Base-by-base conservation (phyloP, 352 stramenopile species). In the Thalassiosira exigua region DNA sequence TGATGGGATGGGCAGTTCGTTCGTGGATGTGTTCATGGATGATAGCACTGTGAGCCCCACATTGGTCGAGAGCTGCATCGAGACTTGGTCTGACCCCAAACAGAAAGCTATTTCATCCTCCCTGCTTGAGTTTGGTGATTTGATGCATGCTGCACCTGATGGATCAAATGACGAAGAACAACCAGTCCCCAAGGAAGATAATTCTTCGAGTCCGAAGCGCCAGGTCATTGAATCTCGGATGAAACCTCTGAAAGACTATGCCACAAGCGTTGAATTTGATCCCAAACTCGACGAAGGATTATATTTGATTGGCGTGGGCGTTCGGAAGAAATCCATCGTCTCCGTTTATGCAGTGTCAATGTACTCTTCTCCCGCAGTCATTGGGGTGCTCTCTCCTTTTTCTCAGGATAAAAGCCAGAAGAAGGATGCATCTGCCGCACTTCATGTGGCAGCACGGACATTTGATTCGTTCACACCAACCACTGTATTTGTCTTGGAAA, bases 401-500 rank as follows among this genome's bases (percentile, higher is more conserved):
- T n/a, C n/a, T n/a, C 26, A 69, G 27, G 32, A 41, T 36, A 5
- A 22, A 39, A 32, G 52, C 53, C 26, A 88, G 73, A 62, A 54
- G 21, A 54, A 89, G 82, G 64, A 65, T 27, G 74, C 84, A 12
- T 52, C 79, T 39, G 26, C 54, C 14, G 51, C 75, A 41, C 59
- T 89, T 5, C 21, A 69, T 44, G 66, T 71, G 22, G 60, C 73
- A 26, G 78, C 77, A 30, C 65, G 79, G 30, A 70, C 70, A 54
- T 75, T 75, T 27, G 42, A 46, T 33, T 3, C 53, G 19, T 27
- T 39, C 4, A 61, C 58, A 54, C 33, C 57, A 0, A 51, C 70
- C 26, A 86, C 83, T 22, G 70, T 81, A 1, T 91, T 91, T 75
- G 60, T 88, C n/a, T 62, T 91, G 17, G 65, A 90, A 68, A 91